phyloP scores from a whole-genome alignment of 441 rosid genomes.

The Erodium texanum region DNA sequence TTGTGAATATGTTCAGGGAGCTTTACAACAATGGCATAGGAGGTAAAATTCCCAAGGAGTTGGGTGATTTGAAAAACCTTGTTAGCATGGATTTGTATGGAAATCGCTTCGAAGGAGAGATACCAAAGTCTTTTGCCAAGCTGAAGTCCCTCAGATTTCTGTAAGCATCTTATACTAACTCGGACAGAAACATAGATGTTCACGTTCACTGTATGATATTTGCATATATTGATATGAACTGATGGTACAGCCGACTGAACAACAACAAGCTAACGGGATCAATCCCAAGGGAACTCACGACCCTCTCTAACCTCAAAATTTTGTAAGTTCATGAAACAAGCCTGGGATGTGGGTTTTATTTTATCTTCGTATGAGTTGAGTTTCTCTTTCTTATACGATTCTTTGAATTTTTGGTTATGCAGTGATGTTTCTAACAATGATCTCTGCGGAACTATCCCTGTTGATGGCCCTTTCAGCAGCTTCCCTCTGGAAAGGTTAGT shows the following conservation, averaged over 20 bases:
- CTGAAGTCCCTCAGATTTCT: constrained; percentile 60
- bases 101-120: constrained; percentile 46
- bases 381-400: not conserved
- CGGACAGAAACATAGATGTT: not conserved
- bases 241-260: constrained; percentile 42
- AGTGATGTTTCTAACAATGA: constrained; percentile 62
- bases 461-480: constrained; percentile 55
- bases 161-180: constrained; percentile 29
- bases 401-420: constrained; percentile 17
- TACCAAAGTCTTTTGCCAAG: constrained; percentile 52
- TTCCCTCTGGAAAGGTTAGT: constrained; percentile 52
- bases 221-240: constrained; percentile 7
- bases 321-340: constrained; percentile 32
- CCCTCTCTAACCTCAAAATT: constrained; percentile 41
- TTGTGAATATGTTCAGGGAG: constrained; percentile 31
- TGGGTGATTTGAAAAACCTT: constrained; percentile 49
- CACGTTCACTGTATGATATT: not conserved
- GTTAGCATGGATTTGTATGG: constrained; percentile 56
- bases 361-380: not conserved
- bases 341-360: not conserved
- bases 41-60: constrained; percentile 50
- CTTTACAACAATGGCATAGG: constrained; percentile 42
- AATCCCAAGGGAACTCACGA: constrained; percentile 53
- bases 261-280: constrained; percentile 57
- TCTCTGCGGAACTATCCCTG: constrained; percentile 73